Conservation (phyloP, 73 alveolate genomes). For the Paramecium sexaurelia region DNA sequence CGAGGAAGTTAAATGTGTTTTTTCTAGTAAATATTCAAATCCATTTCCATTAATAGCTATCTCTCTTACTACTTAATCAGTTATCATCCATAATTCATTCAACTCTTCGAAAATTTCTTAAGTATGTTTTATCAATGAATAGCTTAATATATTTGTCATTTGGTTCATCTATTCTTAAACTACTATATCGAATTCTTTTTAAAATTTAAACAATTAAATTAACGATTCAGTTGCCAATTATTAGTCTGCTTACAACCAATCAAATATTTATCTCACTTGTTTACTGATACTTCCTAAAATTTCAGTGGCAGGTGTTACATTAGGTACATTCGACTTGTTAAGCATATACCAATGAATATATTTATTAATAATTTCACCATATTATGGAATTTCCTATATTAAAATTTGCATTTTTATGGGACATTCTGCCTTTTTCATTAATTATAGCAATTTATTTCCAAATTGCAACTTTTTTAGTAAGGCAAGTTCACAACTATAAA, state of each 20-base stretch:
- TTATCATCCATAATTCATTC: constrained; percentile 43
- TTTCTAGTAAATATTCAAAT: constrained; percentile 30
- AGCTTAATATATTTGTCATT: neutral
- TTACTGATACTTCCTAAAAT: neutral
- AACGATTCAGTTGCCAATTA: neutral
- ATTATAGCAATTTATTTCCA: neutral
- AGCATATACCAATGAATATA: constrained; percentile 49
- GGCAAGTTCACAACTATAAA: neutral
- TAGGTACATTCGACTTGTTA: neutral
- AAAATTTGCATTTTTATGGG: neutral
- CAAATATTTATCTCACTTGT: neutral
- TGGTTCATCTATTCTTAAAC: neutral
- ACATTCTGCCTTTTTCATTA: neutral
- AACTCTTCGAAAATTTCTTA: constrained; percentile 46
- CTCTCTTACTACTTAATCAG: constrained; percentile 23
- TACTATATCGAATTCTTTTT: neutral
- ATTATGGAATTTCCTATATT: neutral
- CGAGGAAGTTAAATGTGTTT: constrained; percentile 20
- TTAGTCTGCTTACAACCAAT: constrained; percentile 2
- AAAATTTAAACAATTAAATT: neutral
- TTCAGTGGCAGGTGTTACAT: constrained; percentile 21
- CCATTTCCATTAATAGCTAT: constrained; percentile 53
- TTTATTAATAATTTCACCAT: neutral
- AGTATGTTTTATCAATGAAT: neutral
- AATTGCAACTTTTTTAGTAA: neutral